phyloP scores from a whole-genome alignment of 352 stramenopile genomes.

The Pythium insidiosum region DNA sequence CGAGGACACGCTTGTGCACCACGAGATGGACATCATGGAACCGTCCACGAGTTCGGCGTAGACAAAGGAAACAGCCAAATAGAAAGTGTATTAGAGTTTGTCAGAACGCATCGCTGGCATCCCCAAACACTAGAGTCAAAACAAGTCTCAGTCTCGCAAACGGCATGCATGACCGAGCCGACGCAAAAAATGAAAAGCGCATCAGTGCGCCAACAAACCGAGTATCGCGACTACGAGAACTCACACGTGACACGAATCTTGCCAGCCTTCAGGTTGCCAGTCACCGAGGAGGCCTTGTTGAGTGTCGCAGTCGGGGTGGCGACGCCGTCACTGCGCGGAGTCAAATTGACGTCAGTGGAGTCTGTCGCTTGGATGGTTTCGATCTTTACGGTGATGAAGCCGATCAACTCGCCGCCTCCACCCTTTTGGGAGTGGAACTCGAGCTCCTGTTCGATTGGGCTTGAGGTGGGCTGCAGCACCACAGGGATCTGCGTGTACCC shows the following conservation, averaged over 20 bases:
- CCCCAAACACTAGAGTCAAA: no score
- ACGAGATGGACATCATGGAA: constrained; percentile 18
- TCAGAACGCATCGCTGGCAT: no score
- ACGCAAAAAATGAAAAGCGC: no score
- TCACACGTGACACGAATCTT: constrained; percentile 20
- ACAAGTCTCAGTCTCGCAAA: no score
- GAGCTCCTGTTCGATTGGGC: constrained; percentile 10
- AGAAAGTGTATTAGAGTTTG: no score
- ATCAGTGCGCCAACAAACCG: no score
- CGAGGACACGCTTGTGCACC: constrained; percentile 19
- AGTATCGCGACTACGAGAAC: no score
- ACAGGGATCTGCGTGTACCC: constrained; percentile 16
- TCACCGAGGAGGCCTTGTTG: no score
- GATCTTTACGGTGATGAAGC: constrained; percentile 13
- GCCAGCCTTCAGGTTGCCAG: constrained; percentile 11
- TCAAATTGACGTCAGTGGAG: background rate
- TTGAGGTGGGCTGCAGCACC: constrained; percentile 4
- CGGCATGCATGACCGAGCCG: no score
- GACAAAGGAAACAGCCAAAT: no score
- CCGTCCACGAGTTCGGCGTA: no score
- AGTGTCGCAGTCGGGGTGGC: background rate
- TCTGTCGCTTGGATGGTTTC: constrained; percentile 14
- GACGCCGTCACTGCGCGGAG: background rate
- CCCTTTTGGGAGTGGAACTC: constrained; percentile 11
- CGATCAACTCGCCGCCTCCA: constrained; percentile 7